Conservation (phyloP, 306 rosid species). For the Neltuma alba region DNA sequence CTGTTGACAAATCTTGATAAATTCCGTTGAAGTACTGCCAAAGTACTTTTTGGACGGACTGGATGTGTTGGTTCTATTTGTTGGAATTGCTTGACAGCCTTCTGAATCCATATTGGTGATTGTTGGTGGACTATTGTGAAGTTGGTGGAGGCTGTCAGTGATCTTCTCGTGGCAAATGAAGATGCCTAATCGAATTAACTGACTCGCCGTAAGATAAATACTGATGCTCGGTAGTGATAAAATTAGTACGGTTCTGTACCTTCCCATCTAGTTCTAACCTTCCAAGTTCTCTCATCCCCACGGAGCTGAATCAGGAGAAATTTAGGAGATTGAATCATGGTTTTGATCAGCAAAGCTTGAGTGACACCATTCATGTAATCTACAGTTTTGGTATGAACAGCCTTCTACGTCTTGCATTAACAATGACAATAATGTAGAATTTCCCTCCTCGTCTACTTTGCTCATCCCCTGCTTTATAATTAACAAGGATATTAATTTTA, state of each 20-base stretch:
- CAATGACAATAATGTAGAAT: constrained; percentile 32
- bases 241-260: neutral
- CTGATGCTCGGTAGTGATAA: constrained; percentile 14
- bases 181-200: constrained; percentile 30
- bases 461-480: constrained; percentile 38
- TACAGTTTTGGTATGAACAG: constrained; percentile 21
- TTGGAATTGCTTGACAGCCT: neutral
- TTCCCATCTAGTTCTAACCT: constrained; percentile 33
- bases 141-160: constrained; percentile 54
- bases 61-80: neutral
- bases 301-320: constrained; percentile 15
- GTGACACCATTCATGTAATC: constrained; percentile 23
- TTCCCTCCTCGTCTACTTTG: constrained; percentile 36
- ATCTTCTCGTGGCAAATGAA: constrained; percentile 44
- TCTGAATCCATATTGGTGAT: constrained; percentile 21
- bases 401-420: constrained; percentile 31
- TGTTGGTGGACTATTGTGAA: constrained; percentile 7
- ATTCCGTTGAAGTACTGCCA: neutral
- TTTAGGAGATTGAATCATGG: constrained; percentile 31
- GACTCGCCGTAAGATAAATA: constrained; percentile 2
- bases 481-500: neutral
- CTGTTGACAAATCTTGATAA: neutral
- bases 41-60: constrained; percentile 10
- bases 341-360: constrained; percentile 10
- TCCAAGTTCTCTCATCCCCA: constrained; percentile 5